Evolutionary conservation across 495 filamentous ascomycete species (phyloP), one percentile per base, ranked within the genome.

Genomic region (Aspergillus funiculosus): DNA sequence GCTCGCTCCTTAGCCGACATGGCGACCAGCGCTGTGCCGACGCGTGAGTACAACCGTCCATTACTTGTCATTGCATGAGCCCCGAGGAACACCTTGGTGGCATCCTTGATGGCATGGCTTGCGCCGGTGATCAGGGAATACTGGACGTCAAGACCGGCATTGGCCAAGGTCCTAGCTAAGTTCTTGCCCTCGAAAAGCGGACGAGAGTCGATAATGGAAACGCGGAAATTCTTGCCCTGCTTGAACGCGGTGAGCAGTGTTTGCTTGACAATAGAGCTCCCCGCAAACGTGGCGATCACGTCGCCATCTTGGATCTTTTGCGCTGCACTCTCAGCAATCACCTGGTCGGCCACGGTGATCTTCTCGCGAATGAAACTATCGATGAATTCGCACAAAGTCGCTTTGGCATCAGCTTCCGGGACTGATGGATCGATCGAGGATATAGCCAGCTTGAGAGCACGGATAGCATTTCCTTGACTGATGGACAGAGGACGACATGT

Each of bases 381-480:
- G 59, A 98, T 96, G 48, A 80, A 80, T 5, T 82, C 77, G 54
- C 82, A 80, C 14, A 97, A 76, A 6, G 78, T 66, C 15, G 76
- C 67, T 69, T 95, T 96, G 5, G 91, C 88, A 13, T 81, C 73
- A 3, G 76, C 61, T 52, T 98, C 89, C 10, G 86, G 79, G 5
- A 80, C 77, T 47, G 85, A 81, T 8, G 89, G 87, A 58, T 95
- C 89, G 48, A 95, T 80, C 36, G 81, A 83, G 41, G 85, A 80
- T 63, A 98, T 89, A 57, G 83, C 77, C 21, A 92, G 74, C 68
- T 98, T 98, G 14, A 98, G 75, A 68, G 89, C 88, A 27, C 94
- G 79, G 61, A 98, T 95, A 14, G 89, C 88, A 64, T 96, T 97
- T 44, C 94, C 90, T 80, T 95, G 91, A 30, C 85, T 85, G 61